Base-by-base conservation (phyloP, 129 eudicot species). In the Artemisia argyi region DNA sequence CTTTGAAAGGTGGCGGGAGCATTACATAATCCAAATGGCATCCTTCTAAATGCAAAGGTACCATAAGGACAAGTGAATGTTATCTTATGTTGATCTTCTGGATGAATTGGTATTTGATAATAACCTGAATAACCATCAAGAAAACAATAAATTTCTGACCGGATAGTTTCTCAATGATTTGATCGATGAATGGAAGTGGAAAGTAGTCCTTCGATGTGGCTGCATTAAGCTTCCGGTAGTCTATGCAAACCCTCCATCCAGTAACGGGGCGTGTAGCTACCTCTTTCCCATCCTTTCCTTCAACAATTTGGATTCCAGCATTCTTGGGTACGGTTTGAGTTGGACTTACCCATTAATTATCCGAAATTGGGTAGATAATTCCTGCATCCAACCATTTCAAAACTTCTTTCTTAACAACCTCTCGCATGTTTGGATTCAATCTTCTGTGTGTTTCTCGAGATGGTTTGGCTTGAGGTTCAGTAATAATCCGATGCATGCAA, bases 11-110 rank as follows among this genome's bases (percentile, higher is more conserved):
- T 55, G 28, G 61, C 20, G 10, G 24, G 61, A 4, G 61, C 61
- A 8, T 55, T 55, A 55, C 61, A 55, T 8, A 55, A 17, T 16
- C 61, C 61, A 16, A 55, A 55, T 55, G 61, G 61, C 61, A 55
- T 55, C 15, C 26, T 4, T 16, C 61, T 55, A 55, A 50, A 13
- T 1, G 17, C 55, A 9, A 50, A 50, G 10, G 55, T 50, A 0
- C 17, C 55, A 50, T 50, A 50, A 0, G 55, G 17, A 11, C 55
- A 50, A 2, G 55, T 50, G 13, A 50, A 50, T 7, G 17, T 50
- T 14, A 17, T 50, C 55, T 50, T 50, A n/a, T 50, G 55, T 50
- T 50, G 55, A n/a, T 50, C 55, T 2, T 50, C 55, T 1, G 55
- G 55, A 50, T 50, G 55, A 50, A 50, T 50, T 13, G 55, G n/a